phyloP scores from a whole-genome alignment of 2,329 filamentous ascomycete genomes.

The Colletotrichum orbiculare region DNA sequence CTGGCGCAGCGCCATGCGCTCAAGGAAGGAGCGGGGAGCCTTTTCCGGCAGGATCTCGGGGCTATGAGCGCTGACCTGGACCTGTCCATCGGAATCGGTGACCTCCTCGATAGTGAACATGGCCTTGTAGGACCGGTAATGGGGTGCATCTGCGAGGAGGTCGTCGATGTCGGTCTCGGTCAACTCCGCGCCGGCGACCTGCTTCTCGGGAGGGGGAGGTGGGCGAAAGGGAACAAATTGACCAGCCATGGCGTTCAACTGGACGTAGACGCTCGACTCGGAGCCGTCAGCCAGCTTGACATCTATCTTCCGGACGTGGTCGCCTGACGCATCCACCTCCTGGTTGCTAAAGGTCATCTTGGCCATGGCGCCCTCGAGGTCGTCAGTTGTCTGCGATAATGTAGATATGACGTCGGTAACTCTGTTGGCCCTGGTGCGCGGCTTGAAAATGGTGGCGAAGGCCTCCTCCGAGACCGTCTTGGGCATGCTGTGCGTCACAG shows the following conservation, averaged over 20 bases:
- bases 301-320: conserved; percentile 62
- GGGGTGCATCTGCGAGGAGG: conserved; percentile 46
- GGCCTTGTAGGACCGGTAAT: conserved; percentile 70
- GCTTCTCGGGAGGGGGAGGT: conserved; percentile 80
- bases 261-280: conserved; percentile 70
- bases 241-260: conserved; percentile 75
- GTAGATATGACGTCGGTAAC: conserved; percentile 75
- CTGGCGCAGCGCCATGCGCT: conserved; percentile 76
- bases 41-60: conserved; percentile 65
- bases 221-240: conserved; percentile 84
- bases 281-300: conserved; percentile 67
- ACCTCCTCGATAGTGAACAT: conserved; percentile 76
- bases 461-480: conserved; percentile 76
- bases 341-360: conserved; percentile 59
- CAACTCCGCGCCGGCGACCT: conserved; percentile 50
- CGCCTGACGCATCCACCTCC: conserved; percentile 53
- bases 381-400: conserved; percentile 68
- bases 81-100: conserved; percentile 67
- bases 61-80: conserved; percentile 70
- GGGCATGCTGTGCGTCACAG: conserved; percentile 84
- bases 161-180: conserved; percentile 50
- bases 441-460: conserved; percentile 86
- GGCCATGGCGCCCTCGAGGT: conserved; percentile 68
- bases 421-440: conserved; percentile 60
- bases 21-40: conserved; percentile 69